These are phyloP conservation scores for Schwanniomyces yamadae DNA, from an alignment of 805 yeast genomes.

Conservation along the genomic window DNA sequence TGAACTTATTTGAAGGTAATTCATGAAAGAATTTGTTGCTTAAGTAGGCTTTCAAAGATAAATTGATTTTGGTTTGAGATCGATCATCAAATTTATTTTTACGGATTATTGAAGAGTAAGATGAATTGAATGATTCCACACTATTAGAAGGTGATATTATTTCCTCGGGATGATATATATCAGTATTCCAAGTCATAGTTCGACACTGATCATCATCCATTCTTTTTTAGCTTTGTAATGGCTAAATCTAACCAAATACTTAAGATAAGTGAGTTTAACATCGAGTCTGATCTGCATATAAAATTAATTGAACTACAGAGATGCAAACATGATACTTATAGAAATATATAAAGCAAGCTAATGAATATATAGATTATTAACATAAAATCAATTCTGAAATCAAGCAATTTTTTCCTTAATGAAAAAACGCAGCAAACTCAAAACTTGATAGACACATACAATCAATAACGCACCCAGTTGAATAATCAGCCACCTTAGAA, in stretches of 20 bases:
- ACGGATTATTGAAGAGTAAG: constrained; percentile 8
- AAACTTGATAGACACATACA: constrained; percentile 20
- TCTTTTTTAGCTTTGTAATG: too few relatives aligned
- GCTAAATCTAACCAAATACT: too few relatives aligned
- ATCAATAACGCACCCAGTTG: constrained; percentile 16
- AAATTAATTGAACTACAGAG: too few relatives aligned
- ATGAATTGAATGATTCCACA: constrained; percentile 4
- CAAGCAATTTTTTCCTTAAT: constrained; percentile 14
- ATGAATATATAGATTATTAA: background rate
- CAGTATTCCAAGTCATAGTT: too few relatives aligned
- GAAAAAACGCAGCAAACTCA: constrained; percentile 17
- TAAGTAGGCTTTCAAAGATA: constrained; percentile 16
- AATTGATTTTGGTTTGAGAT: constrained; percentile 29
- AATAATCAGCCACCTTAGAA: constrained; percentile 21
- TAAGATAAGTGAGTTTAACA: too few relatives aligned
- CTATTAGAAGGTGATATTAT: constrained; percentile 3
- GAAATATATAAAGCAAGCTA: too few relatives aligned
- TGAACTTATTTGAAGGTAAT: background rate
- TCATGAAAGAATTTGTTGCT: background rate
- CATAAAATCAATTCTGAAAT: background rate
- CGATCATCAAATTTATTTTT: constrained; percentile 38
- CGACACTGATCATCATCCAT: too few relatives aligned
- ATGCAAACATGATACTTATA: too few relatives aligned
- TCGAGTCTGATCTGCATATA: too few relatives aligned
- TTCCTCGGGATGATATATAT: too few relatives aligned